Percentiles rank a stretch among this genome's conserved stretches.
Conservation (phyloP, 495 filamentous ascomycete genomes). For the Physcia stellaris region DNA sequence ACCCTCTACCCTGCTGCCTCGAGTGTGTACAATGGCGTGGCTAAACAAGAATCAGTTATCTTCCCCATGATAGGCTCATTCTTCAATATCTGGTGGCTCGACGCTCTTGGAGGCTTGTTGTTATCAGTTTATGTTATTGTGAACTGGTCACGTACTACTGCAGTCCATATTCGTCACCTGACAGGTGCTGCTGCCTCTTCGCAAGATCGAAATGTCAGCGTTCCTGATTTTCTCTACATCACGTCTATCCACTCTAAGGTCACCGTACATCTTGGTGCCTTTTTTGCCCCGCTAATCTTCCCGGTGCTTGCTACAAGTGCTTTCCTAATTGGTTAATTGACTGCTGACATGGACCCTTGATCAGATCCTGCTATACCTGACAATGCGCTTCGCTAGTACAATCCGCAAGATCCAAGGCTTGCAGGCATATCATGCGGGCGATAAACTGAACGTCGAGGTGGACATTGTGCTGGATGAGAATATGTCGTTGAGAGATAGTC, state of each 20-base stretch:
- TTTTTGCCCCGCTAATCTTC: too few relatives aligned
- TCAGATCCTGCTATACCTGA: slow-evolving; percentile 79
- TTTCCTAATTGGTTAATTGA: too few relatives aligned
- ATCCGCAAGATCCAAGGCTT: slow-evolving; percentile 81
- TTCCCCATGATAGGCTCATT: slow-evolving; percentile 67
- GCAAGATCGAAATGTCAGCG: slow-evolving; percentile 70
- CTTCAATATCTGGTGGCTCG: slow-evolving; percentile 69
- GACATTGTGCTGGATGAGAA: slow-evolving; percentile 71
- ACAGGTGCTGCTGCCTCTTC: slow-evolving; percentile 69
- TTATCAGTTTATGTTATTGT: slow-evolving; percentile 72
- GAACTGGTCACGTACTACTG: slow-evolving; percentile 68
- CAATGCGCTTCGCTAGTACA: slow-evolving; percentile 84
- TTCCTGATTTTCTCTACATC: too few relatives aligned
- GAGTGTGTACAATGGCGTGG: too few relatives aligned
- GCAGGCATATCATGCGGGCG: slow-evolving; percentile 79
- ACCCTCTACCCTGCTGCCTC: too few relatives aligned
- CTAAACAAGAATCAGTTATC: too few relatives aligned
- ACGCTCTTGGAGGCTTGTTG: slow-evolving; percentile 69
- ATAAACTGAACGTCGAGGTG: slow-evolving; percentile 78
- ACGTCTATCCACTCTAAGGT: too few relatives aligned
- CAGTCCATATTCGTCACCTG: slow-evolving; percentile 69
- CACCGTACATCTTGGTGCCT: too few relatives aligned
- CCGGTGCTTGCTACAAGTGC: too few relatives aligned
- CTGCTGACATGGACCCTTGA: too few relatives aligned
- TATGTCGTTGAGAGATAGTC: slow-evolving; percentile 67